phyloP scores from a whole-genome alignment of 73 alveolate genomes.

The Uronychia binucleata region DNA sequence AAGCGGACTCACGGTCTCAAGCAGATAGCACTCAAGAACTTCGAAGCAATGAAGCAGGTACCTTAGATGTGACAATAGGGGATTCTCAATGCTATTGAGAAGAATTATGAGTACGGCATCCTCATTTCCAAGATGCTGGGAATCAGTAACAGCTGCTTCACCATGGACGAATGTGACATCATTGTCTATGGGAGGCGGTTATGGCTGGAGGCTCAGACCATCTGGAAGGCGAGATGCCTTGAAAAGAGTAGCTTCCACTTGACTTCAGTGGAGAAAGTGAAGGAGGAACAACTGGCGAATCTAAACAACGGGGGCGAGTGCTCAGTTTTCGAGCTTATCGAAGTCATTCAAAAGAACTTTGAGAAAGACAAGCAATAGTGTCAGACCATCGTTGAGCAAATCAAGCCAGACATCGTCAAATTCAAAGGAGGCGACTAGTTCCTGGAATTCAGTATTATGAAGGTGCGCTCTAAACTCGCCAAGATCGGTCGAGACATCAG shows the following conservation, averaged over 20 bases:
- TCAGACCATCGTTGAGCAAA: background rate
- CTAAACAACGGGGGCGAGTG: slow-evolving; percentile 49
- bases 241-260: background rate
- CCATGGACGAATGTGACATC: background rate
- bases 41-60: slow-evolving; percentile 5
- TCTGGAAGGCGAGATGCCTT: slow-evolving; percentile 16
- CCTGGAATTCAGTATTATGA: slow-evolving; percentile 44
- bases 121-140: background rate
- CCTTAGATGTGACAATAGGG: background rate
- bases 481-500: slow-evolving; percentile 51
- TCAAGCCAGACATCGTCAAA: background rate
- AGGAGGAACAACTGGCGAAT: slow-evolving; percentile 19
- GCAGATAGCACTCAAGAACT: slow-evolving; percentile 49
- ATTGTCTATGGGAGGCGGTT: slow-evolving; percentile 1
- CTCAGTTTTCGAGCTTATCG: slow-evolving; percentile 37
- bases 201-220: slow-evolving; percentile 20
- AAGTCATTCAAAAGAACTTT: slow-evolving; percentile 6
- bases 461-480: slow-evolving; percentile 31
- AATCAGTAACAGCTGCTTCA: background rate
- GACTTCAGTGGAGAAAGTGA: background rate
- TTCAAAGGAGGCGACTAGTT: background rate
- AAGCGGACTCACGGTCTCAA: slow-evolving; percentile 48
- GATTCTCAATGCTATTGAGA: background rate
- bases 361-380: background rate
- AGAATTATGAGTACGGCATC: background rate